Base-by-base conservation (phyloP, 148 eudicot species). In the Beta vulgaris region DNA sequence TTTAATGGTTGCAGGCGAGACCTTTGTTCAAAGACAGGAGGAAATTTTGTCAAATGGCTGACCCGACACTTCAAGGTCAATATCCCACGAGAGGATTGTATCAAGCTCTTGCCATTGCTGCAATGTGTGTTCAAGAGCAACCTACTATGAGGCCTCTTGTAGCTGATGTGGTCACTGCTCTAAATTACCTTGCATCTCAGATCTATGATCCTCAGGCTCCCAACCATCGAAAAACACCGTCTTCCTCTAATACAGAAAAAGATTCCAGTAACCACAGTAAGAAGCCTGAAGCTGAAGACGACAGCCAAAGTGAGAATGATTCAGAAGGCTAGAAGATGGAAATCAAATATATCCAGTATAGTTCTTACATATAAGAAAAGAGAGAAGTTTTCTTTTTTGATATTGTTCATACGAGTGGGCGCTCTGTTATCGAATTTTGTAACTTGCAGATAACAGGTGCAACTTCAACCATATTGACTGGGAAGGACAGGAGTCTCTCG, bases 101-200 rank as follows among this genome's bases (percentile, higher is more conserved):
- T 76, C 95, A 90, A 77, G 95, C 91, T 15, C 86, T 92, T 43
- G 90, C 95, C 62, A 81, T 92, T 28, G 90, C 95, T 11, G 93
- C 93, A 76, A 85, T 88, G 97, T 92, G 95, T 61, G 87, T 90
- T 37, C 91, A 90, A 34, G 95, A 88, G 68, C 78, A 88, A 43
- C 89, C 97, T 37, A 80, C 43, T 66, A 25, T 81, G 88, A 77
- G 97, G 53, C 97, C 97, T 15, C 76, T 76, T 12, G 74, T 88
- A 80, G 86, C 84, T n/a, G 97, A 92, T 58, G 82, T 90, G 3
- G 97, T 92, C 35, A 88, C 86, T 0, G 95, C 97, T 72, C 67
- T 92, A 25, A 86, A 79, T 61, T 92, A 87, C 81, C 89, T 92
- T 36, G 87, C 88, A 23, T 73, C 86, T 6, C 92, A 88, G 23